Evolutionary conservation across 2,329 filamentous ascomycete species (phyloP).

Genomic region (Calonectria fujianensis): DNA sequence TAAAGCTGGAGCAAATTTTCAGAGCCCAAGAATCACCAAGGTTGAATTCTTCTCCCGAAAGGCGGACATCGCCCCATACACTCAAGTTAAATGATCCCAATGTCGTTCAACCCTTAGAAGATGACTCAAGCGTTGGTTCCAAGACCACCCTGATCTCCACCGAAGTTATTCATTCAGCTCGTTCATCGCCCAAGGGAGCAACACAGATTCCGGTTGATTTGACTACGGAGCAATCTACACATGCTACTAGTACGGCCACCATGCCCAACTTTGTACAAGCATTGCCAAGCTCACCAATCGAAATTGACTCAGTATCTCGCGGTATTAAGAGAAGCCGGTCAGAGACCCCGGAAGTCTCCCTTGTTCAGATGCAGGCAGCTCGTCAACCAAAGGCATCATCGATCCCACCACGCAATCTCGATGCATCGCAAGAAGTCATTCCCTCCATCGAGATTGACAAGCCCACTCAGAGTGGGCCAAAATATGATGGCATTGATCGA

Average conservation of each 20-base stretch:
- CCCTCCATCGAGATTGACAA: conserved; percentile 50
- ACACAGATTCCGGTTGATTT: conserved; percentile 42
- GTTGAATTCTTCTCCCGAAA: conserved; percentile 25
- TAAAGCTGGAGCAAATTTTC: conserved; percentile 29
- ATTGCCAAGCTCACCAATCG: conserved; percentile 43
- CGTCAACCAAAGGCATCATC: background rate
- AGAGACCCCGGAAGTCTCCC: conserved; percentile 37
- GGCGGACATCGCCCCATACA: conserved; percentile 35
- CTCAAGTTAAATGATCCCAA: conserved; percentile 41
- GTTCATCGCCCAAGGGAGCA: conserved; percentile 46
- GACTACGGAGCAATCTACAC: conserved; percentile 26
- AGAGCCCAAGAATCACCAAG: conserved; percentile 21
- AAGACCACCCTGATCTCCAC: conserved; percentile 46
- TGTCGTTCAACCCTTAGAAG: conserved; percentile 45
- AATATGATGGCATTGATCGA: conserved; percentile 60
- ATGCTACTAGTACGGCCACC: background rate
- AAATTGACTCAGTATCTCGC: conserved; percentile 18
- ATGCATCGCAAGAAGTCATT: conserved; percentile 11
- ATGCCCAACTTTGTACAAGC: conserved; percentile 43
- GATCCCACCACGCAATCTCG: background rate
- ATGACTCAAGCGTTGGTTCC: conserved; percentile 46
- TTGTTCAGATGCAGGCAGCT: conserved; percentile 9
- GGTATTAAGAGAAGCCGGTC: conserved; percentile 39
- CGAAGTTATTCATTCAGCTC: conserved; percentile 50
- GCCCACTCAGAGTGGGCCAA: conserved; percentile 39